phyloP scores from a whole-genome alignment of 441 rosid species.

The Croton setiger region DNA sequence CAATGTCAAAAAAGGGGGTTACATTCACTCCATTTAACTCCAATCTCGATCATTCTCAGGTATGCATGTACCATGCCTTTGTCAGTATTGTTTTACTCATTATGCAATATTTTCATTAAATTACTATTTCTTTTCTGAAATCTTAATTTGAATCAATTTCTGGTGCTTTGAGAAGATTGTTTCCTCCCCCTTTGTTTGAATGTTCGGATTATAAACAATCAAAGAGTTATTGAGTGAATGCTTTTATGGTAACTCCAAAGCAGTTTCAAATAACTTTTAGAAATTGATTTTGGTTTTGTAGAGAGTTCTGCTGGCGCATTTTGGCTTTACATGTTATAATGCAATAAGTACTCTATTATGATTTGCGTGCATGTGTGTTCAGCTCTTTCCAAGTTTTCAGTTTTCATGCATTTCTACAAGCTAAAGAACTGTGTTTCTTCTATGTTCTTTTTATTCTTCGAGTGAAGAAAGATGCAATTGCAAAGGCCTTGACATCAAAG shows the following conservation, averaged over 20 bases:
- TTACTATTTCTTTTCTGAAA: no score
- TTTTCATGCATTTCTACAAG: slow-evolving; percentile 17
- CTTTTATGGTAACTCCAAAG: background rate
- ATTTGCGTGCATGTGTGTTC: background rate
- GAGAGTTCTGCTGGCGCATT: background rate
- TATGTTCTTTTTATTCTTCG: slow-evolving; percentile 14
- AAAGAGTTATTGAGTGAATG: background rate
- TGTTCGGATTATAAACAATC: background rate
- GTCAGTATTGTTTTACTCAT: background rate
- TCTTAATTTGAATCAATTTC: background rate
- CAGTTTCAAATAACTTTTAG: background rate
- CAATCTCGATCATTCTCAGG: slow-evolving; percentile 91
- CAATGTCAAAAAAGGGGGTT: slow-evolving; percentile 52
- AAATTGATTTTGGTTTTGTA: background rate
- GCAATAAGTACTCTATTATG: background rate
- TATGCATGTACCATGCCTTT: slow-evolving; percentile 12
- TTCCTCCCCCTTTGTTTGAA: background rate
- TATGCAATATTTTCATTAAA: background rate
- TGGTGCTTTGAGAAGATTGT: background rate
- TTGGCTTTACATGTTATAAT: background rate
- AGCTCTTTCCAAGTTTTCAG: background rate
- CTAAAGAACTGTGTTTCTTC: slow-evolving; percentile 17
- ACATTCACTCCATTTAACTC: slow-evolving; percentile 60
- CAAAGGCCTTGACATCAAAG: slow-evolving; percentile 85
- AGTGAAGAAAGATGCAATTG: slow-evolving; percentile 77